Conservation (phyloP, 306 rosid species). For the Ammopiptanthus mongolicus region DNA sequence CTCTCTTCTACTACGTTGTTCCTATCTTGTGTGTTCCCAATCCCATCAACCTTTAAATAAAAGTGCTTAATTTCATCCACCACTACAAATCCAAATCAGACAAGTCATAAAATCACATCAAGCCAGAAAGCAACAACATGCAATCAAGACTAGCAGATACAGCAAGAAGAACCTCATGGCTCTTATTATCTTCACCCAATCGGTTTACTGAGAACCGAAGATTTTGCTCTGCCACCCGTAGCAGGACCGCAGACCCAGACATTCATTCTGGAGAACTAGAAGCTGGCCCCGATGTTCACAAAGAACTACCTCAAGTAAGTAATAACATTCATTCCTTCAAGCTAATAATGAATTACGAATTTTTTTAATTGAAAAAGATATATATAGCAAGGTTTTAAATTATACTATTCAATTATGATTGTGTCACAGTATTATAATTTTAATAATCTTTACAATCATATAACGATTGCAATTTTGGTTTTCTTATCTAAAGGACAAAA, state of each 20-base stretch:
- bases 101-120: background rate
- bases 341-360: too few relatives aligned
- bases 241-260: slow-evolving; percentile 53
- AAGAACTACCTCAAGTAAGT: slow-evolving; percentile 36
- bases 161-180: slow-evolving; percentile 12
- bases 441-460: too few relatives aligned
- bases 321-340: background rate
- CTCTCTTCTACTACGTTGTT: background rate
- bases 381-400: too few relatives aligned
- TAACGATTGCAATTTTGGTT: too few relatives aligned
- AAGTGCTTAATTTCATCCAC: background rate
- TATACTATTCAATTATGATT: too few relatives aligned
- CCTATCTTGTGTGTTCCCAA: background rate
- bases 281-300: slow-evolving; percentile 31
- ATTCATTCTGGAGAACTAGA: slow-evolving; percentile 52
- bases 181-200: background rate
- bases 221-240: slow-evolving; percentile 29
- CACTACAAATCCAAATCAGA: background rate
- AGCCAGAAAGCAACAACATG: slow-evolving; percentile 23
- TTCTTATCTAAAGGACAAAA: too few relatives aligned
- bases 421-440: too few relatives aligned
- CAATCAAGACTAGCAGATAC: slow-evolving; percentile 35
- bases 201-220: slow-evolving; percentile 17
- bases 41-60: background rate
- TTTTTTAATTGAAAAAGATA: too few relatives aligned